Evolutionary conservation across 202 grass and related monocot genomes (phyloP), one percentile per base, ranked within the genome.

Genomic region (Carex sylvatica): DNA sequence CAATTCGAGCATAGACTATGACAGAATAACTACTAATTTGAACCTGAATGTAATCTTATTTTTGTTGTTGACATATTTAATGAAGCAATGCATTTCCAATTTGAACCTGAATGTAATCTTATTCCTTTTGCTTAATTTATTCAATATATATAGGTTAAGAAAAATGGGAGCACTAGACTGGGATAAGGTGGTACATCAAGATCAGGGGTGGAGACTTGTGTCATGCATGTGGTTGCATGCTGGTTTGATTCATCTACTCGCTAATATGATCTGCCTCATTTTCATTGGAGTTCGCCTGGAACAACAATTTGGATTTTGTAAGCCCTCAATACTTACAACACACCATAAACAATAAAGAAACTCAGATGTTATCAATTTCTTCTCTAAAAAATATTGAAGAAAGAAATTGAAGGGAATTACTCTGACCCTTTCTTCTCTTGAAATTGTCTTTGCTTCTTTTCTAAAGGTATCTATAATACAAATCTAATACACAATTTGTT

Each of bases 231-330:
- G 93, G 93, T 86, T 91, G 74, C 90, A 95, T 85, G 93, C 90
- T 67, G 93, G 93, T 64, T 86, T 95, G 46, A 84, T 95, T 85
- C 93, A 95, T 87, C 88, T 95, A 33, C 70, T 88, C 61, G 86
- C 75, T 33, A 95, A 95, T 80, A 95, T 92, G 93, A 91, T 92
- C 80, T 88, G 90, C 76, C 93, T 95, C 83, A 66, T 95, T 74
- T 85, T 91, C 84, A 90, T 95, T 24, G 93, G 93, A 47, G 61
- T 92, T 74, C 90, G 93, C 36, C 93, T 95, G 8, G 93, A 95
- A 86, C 86, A 92, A 81, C 93, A 95, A 65, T 95, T 95, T 24
- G 93, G 93, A 92, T 95, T 87, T 87, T 85, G 93, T 95, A 86
- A 95, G 86, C 59, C 16, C 44, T 19, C 28, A 6, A 14, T 62